A percentile compares a stretch with the other conserved stretches of the same genome.
phyloP scores from a whole-genome alignment of 768 basidiomycete genomes.

The Rubroboletus satanas region DNA sequence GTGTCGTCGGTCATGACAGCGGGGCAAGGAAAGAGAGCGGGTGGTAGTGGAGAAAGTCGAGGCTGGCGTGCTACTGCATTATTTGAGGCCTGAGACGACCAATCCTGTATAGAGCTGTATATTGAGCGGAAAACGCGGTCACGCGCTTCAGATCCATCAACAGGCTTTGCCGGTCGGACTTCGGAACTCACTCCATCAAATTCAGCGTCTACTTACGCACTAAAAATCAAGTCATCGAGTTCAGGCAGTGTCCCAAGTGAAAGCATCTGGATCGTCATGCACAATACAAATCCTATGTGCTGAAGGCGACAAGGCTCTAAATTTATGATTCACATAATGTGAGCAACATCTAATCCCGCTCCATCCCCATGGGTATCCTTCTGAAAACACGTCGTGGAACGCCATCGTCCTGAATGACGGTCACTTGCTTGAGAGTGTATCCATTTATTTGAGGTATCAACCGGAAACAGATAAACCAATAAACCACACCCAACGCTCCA shows the following conservation, averaged over 20 bases:
- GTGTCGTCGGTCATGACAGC: conserved; percentile 22
- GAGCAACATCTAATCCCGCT: background rate
- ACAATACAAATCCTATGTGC: background rate
- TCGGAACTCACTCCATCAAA: background rate
- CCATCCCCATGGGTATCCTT: conserved; percentile 28
- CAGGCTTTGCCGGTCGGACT: conserved; percentile 1
- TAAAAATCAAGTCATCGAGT: background rate
- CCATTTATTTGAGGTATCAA: conserved; percentile 48
- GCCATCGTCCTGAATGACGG: conserved; percentile 53
- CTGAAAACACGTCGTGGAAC: conserved; percentile 52
- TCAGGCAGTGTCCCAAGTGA: background rate
- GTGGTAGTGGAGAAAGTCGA: background rate
- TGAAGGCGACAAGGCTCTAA: background rate
- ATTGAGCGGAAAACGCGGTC: conserved; percentile 18
- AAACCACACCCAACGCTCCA: conserved; percentile 46
- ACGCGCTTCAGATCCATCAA: conserved; percentile 3
- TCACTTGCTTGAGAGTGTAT: conserved; percentile 48
- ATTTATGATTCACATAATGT: background rate
- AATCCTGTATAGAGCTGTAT: conserved; percentile 23
- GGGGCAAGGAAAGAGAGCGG: background rate
- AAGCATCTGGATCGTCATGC: background rate
- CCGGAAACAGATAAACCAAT: conserved; percentile 53
- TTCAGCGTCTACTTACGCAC: background rate
- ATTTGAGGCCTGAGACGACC: conserved; percentile 18
- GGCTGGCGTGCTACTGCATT: conserved; percentile 22